Evolutionary conservation across 2,329 filamentous ascomycete genomes (phyloP), one percentile per base, ranked within the genome.

Genomic region (Claviceps monticola): DNA sequence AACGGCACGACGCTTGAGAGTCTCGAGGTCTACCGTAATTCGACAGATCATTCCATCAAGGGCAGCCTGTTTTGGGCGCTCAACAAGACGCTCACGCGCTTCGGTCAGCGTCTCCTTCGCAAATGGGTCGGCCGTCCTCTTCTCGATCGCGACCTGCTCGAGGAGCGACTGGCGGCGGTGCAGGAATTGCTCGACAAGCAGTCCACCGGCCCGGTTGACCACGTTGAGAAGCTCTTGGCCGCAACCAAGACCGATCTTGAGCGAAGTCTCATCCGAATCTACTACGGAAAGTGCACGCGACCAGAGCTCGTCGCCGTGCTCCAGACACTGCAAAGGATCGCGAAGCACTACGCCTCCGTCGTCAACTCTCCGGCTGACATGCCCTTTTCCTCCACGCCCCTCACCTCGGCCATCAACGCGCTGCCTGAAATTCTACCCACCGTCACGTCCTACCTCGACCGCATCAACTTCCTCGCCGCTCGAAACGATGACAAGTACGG

Each of bases 31-130:
- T 98, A 96, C 63, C 86, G 90, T 55, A 98, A 98, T 58, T 82
- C 89, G 60, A 97, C 91, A 0, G 90, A 97, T 62, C 80, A 90
- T 60, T 78, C 80, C 0, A 80, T 85, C 53, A 90, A 85, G 60
- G 93, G 93, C 3, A 96, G 90, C 64, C 73, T 98, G 4, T 90
- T 97, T 66, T 98, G 93, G 93, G 88, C 89, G 0, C 75, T 98
- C 43, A 88, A 98, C 68, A 88, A 93, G 60, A 97, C 93, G 0
- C 79, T 84, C 57, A 98, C 93, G 0, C 82, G 86, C 13, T 94
- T 95, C 61, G 93, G 93, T 1, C 87, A 89, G 56, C 78, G 93
- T 8, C 73, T 97, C 46, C 74, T 98, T 45, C 80, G 91, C 11
- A 96, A 95, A 66, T 98, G 93, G 93, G 85, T 98, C 46, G 93